A percentile compares a stretch with the other conserved stretches of the same genome.
phyloP scores from a whole-genome alignment of 495 filamentous ascomycete species.

The Tuber borchii region DNA sequence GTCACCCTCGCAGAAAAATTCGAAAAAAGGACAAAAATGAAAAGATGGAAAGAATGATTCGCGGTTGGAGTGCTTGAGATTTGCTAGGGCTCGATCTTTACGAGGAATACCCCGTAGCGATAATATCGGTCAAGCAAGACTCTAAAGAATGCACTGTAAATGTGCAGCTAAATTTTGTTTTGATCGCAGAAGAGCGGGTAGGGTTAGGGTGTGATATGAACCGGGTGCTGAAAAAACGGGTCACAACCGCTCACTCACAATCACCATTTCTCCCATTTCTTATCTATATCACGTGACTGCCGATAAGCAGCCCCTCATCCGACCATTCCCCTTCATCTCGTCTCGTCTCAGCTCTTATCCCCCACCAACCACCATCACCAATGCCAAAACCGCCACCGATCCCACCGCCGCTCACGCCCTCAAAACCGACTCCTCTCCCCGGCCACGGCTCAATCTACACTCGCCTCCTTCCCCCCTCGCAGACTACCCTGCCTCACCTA shows the following conservation, averaged over 20 bases:
- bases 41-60: neutral
- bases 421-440: constrained; percentile 56
- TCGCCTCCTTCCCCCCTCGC: constrained; percentile 61
- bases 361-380: constrained; percentile 51
- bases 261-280: neutral
- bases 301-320: neutral
- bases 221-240: neutral
- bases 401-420: neutral
- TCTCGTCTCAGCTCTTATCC: neutral
- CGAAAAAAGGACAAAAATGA: neutral
- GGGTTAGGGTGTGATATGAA: neutral
- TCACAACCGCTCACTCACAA: neutral
- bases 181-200: neutral
- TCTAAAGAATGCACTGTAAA: too few species aligned
- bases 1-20: neutral
- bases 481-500: constrained; percentile 64
- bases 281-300: neutral
- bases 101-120: neutral
- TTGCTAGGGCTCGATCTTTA: neutral
- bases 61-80: neutral
- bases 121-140: neutral
- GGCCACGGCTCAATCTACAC: constrained; percentile 74
- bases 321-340: neutral
- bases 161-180: neutral
- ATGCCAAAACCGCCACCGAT: neutral